A percentile compares a stretch with the other conserved stretches of the same genome.
Conservation (phyloP, 208 protist genomes). For the Acanthamoeba sp. region DNA sequence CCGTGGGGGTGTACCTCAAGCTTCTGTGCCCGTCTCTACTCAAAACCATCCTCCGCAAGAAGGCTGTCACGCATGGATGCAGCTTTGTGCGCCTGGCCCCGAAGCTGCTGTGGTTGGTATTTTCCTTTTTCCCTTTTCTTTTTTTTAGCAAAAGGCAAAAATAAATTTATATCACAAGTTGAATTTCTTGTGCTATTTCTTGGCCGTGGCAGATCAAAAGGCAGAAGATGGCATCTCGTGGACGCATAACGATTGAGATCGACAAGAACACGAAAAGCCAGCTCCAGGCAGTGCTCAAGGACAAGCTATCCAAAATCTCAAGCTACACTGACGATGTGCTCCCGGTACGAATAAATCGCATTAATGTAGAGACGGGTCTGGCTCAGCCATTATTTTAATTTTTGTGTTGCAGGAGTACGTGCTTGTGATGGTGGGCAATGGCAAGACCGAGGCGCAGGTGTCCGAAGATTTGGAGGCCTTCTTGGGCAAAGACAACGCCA, state of each 20-base stretch:
- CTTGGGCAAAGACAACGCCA: slow-evolving; percentile 21
- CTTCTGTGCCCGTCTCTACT: background rate
- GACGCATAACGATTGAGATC: slow-evolving; percentile 22
- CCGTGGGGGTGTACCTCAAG: slow-evolving; percentile 12
- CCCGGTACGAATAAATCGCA: background rate
- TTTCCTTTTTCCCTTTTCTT: no score
- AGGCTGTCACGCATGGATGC: slow-evolving; percentile 31
- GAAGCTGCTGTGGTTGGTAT: no score
- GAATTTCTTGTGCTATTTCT: background rate
- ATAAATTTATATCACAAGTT: background rate
- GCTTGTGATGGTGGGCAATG: slow-evolving; percentile 53
- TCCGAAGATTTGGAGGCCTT: slow-evolving; percentile 56
- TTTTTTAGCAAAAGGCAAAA: background rate
- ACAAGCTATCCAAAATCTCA: slow-evolving; percentile 10
- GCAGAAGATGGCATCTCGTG: background rate
- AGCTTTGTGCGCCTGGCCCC: no score
- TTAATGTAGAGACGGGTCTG: background rate
- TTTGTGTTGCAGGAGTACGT: slow-evolving; percentile 35
- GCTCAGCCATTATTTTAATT: background rate
- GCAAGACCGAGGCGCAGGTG: slow-evolving; percentile 8
- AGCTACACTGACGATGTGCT: slow-evolving; percentile 39
- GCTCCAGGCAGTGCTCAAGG: background rate
- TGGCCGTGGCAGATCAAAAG: background rate
- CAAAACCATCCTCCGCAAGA: slow-evolving; percentile 9
- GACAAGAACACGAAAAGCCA: background rate